Evolutionary conservation across 2,329 filamentous ascomycete genomes (phyloP).

Genomic region (Orbilia ellipsospora): DNA sequence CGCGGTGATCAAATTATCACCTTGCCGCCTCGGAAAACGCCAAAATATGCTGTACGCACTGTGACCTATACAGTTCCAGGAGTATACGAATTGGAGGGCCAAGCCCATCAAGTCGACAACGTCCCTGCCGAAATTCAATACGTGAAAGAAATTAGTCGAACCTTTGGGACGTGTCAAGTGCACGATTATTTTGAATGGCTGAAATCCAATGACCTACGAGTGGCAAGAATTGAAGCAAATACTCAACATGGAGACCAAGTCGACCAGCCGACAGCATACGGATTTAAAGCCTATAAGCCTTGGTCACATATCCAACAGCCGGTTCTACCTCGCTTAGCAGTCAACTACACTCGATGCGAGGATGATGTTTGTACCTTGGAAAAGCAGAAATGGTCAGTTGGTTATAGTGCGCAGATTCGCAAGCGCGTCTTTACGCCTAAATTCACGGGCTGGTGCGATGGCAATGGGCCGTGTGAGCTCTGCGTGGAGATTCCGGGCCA

Average conservation of each 20-base stretch:
- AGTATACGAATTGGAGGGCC: background rate
- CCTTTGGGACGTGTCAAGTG: constrained; percentile 25
- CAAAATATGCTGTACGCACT: constrained; percentile 27
- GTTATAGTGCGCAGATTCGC: constrained; percentile 21
- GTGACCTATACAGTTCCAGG: constrained; percentile 25
- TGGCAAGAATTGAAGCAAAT: constrained; percentile 5
- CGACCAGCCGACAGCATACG: background rate
- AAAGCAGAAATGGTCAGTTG: constrained; percentile 33
- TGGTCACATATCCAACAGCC: background rate
- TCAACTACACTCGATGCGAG: constrained; percentile 21
- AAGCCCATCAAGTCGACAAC: constrained; percentile 17
- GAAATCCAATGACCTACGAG: constrained; percentile 9
- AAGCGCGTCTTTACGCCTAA: constrained; percentile 12
- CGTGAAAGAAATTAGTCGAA: constrained; percentile 12
- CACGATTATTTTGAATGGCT: constrained; percentile 42
- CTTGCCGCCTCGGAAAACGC: constrained; percentile 10
- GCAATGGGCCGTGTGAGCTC: constrained; percentile 26
- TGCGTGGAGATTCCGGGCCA: constrained; percentile 9
- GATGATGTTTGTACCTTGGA: constrained; percentile 26
- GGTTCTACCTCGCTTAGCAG: background rate
- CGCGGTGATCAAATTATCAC: constrained; percentile 36
- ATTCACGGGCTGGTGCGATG: constrained; percentile 37
- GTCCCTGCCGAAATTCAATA: constrained; percentile 29
- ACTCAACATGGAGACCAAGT: background rate
- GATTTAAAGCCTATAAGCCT: no score